These are phyloP conservation scores for Amanita subjunquillea DNA, from an alignment of 768 basidiomycete genomes.

Conservation along the genomic window DNA sequence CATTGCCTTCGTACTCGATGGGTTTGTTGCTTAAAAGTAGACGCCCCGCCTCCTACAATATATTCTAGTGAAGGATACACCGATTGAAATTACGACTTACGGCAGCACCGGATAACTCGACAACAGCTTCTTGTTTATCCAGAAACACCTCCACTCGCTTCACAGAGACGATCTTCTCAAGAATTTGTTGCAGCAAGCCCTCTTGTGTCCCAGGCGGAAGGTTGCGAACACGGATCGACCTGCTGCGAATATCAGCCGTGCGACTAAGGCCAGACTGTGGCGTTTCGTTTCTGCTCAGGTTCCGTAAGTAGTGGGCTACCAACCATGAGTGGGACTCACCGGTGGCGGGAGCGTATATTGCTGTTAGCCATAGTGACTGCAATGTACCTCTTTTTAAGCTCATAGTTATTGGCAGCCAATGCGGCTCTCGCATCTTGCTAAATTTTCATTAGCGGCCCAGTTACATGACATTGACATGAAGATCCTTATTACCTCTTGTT, in stretches of 20 bases:
- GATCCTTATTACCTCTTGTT: conserved; percentile 49
- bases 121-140: conserved; percentile 48
- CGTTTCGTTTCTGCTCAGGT: conserved; percentile 22
- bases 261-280: conserved; percentile 49
- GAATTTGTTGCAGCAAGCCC: conserved; percentile 78
- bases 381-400: conserved; percentile 84
- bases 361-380: conserved; percentile 81
- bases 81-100: conserved; percentile 26
- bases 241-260: conserved; percentile 46
- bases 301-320: background rate
- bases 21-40: conserved; percentile 65
- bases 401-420: conserved; percentile 74
- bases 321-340: conserved; percentile 24
- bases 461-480: background rate
- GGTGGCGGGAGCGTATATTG: conserved; percentile 43
- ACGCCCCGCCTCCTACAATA: conserved; percentile 69
- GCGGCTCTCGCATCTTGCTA: conserved; percentile 65
- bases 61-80: background rate
- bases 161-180: conserved; percentile 67
- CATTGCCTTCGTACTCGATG: conserved; percentile 55
- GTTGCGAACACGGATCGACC: conserved; percentile 68
- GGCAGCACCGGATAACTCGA: conserved; percentile 56
- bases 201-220: conserved; percentile 78
- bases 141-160: conserved; percentile 69
- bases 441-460: background rate